Conservation (phyloP, 2,329 filamentous ascomycete genomes). For the Dothiorella sarmentorum region DNA sequence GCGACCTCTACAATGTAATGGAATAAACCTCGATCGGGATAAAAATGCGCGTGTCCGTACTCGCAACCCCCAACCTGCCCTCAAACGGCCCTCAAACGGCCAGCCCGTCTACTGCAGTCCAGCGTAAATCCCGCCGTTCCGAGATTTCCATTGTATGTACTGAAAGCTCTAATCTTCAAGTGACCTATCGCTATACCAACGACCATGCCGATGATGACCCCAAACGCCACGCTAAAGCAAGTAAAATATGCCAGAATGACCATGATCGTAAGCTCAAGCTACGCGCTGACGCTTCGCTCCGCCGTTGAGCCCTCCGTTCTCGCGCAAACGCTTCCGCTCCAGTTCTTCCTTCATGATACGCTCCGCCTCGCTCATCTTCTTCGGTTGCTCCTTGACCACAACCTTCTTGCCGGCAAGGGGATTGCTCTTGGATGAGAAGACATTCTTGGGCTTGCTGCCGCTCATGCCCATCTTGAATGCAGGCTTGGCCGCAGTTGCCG, state of each 20-base stretch:
- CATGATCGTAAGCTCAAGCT: background rate
- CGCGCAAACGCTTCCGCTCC: slow-evolving; percentile 37
- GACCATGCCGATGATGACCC: background rate
- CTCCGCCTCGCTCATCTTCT: slow-evolving; percentile 85
- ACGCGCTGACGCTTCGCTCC: slow-evolving; percentile 14
- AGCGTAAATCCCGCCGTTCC: background rate
- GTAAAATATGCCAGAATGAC: background rate
- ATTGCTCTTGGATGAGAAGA: slow-evolving; percentile 63
- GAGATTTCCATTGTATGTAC: background rate
- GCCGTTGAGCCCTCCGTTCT: slow-evolving; percentile 17
- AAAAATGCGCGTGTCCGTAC: slow-evolving; percentile 7
- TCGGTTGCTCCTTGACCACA: slow-evolving; percentile 56
- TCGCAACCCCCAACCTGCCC: background rate
- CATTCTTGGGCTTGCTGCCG: slow-evolving; percentile 41
- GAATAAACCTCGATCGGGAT: background rate
- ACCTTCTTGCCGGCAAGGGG: slow-evolving; percentile 64
- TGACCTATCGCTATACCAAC: background rate
- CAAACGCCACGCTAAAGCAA: slow-evolving; percentile 8
- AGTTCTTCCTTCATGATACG: slow-evolving; percentile 73
- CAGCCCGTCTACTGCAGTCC: no score
- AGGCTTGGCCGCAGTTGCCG: slow-evolving; percentile 25
- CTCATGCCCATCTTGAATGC: slow-evolving; percentile 3
- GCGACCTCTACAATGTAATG: background rate
- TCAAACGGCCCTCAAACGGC: slow-evolving; percentile 7
- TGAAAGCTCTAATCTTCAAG: background rate